Base-by-base conservation (phyloP, 1,284 basidiomycete genomes). In the Tilletia caries region DNA sequence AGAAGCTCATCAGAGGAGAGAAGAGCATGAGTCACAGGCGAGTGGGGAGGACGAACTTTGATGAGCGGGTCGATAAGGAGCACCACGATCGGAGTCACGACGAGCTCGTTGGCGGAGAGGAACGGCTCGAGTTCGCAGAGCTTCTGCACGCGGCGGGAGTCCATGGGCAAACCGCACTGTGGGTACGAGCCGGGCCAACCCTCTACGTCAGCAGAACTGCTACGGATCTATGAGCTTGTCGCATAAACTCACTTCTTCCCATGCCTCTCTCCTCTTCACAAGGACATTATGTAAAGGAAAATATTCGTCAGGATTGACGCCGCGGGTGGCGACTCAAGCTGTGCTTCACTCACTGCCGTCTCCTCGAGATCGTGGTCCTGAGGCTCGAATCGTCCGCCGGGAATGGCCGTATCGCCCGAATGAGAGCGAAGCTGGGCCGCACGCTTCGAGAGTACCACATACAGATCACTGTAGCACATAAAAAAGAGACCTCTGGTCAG, bases 371-470 rank as follows among this genome's bases (percentile, higher is more conserved):
- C 72, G 1, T 37, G 52, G 70, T 82, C 80, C 13, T 69, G 71
- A 0, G 74, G 68, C 69, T 82, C 80, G 58, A 76, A 81, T 27
- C 80, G 44, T 0, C 80, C 80, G 15, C 80, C 80, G 0, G 80
- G 80, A 4, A 82, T 75, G 27, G 80, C 80, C 0, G 80, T 82
- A 33, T 82, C 80, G 23, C 80, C 80, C 0, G 75, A 77, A 62
- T 82, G 80, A 15, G 73, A 75, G 0, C 78, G 70, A 2, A 82
- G 68, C 2, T 67, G 64, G 0, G 67, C 46, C 1, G 76, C 70
- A 0, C 80, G 70, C 64, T 78, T 74, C 27, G 75, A 76, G 2
- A 82, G 71, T 10, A 82, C 70, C n/a, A 81, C 78, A 48, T 80
- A 75, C 13, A 82, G 75, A 20, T 76, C 75, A 12, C 78, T 69